Evolutionary conservation across 257 asterid genomes (phyloP), one percentile per base, ranked within the genome.

Genomic region (Plantago major): DNA sequence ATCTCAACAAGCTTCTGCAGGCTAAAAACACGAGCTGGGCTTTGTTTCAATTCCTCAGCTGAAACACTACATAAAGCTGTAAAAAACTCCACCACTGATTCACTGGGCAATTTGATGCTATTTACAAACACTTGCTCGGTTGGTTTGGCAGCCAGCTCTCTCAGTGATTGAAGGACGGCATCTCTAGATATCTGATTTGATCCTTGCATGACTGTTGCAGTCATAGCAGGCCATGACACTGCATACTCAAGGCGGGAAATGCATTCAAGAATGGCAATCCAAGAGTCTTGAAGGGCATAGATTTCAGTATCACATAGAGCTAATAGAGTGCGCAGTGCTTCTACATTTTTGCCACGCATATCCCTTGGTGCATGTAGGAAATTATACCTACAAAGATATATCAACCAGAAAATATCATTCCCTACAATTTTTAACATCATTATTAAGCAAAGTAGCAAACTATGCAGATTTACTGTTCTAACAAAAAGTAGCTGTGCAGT

Each of bases 1-100:
- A 93, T 89, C 76, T 93, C 99, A 56, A 93, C 99, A 68, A 93
- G 96, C 77, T 89, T 93, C 71, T 93, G 99, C 92, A 93, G 74
- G 84, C 99, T 78, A 77, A 85, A 93, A 67, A 93, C 96, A 53
- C 99, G 97, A 45, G 99, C 92, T 42, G 99, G 99, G 61, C 66
- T 65, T 70, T 93, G 99, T 74, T 88, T 85, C 72, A 93, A 74
- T 82, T 93, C 99, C 83, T 93, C 97, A 10, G 95, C 94, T 69
- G 99, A 93, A 74, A 88, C 96, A 76, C 86, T 85, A 72, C 99
- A 93, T 67, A 93, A 76, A 66, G 96, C 92, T 48, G 91, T 89
- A 74, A 93, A 87, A 76, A 93, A 93, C 76, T 93, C 99, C 67
- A 93, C 97, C 22, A 89, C 90, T 55, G 97, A 82, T 79, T 93